These are phyloP conservation scores for Stenocarpella maydis DNA, from an alignment of 2,329 filamentous ascomycete species.

Conservation along the genomic window DNA sequence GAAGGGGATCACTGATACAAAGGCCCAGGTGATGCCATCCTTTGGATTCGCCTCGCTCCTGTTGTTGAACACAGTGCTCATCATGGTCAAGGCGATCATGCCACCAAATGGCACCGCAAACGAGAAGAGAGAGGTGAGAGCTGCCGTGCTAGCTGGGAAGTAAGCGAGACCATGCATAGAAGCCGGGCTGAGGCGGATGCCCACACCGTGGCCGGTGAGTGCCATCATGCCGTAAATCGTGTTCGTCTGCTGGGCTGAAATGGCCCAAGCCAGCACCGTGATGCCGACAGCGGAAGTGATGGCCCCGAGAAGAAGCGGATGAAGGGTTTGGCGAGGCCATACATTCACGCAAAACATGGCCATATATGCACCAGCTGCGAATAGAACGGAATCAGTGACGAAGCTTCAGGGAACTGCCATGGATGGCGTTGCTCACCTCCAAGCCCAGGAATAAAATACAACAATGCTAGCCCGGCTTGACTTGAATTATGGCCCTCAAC, in stretches of 20 bases:
- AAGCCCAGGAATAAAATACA: constrained; percentile 72
- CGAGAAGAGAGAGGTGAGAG: constrained; percentile 66
- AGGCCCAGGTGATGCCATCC: constrained; percentile 71
- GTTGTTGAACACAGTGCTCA: constrained; percentile 76
- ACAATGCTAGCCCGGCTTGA: constrained; percentile 62
- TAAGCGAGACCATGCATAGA: constrained; percentile 70
- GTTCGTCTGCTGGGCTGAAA: constrained; percentile 55
- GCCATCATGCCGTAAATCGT: constrained; percentile 73
- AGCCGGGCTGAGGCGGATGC: constrained; percentile 69
- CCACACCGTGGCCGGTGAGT: constrained; percentile 68
- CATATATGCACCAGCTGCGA: constrained; percentile 60
- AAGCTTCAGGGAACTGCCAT: neutral
- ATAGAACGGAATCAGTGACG: constrained; percentile 1
- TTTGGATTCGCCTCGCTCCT: constrained; percentile 39
- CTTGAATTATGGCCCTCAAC: constrained; percentile 61
- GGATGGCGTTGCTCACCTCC: constrained; percentile 51
- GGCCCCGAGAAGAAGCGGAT: constrained; percentile 63
- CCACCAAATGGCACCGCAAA: constrained; percentile 71
- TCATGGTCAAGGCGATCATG: constrained; percentile 70
- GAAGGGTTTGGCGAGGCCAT: constrained; percentile 69
- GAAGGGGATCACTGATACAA: constrained; percentile 68
- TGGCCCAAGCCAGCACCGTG: constrained; percentile 64
- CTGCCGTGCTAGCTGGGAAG: constrained; percentile 64
- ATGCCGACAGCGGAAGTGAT: constrained; percentile 66
- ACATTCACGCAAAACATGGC: constrained; percentile 68